These are phyloP conservation scores for Mycogone perniciosa DNA, from an alignment of 2,329 filamentous ascomycete genomes.

Conservation along the genomic window DNA sequence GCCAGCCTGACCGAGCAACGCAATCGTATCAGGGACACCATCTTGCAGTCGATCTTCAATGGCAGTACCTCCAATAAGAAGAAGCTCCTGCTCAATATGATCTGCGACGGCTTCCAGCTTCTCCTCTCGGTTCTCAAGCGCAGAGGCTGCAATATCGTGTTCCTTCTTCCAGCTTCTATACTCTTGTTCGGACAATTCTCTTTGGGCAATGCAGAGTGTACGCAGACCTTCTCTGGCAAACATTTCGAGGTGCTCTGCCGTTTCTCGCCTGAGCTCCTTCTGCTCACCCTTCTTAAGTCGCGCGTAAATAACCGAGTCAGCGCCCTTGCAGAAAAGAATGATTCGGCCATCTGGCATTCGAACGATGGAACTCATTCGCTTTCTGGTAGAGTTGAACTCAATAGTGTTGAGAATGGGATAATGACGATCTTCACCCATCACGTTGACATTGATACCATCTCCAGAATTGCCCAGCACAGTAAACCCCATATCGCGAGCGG, in stretches of 20 bases:
- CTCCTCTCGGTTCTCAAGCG: slow-evolving; percentile 81
- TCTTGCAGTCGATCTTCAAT: slow-evolving; percentile 97
- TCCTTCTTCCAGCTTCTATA: slow-evolving; percentile 80
- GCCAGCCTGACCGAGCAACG: slow-evolving; percentile 80
- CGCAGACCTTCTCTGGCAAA: slow-evolving; percentile 93
- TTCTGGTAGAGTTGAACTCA: slow-evolving; percentile 94
- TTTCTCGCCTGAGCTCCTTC: slow-evolving; percentile 70
- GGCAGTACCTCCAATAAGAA: slow-evolving; percentile 83
- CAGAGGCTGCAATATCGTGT: slow-evolving; percentile 79
- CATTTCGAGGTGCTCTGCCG: slow-evolving; percentile 92
- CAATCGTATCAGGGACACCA: slow-evolving; percentile 92
- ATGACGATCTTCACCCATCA: slow-evolving; percentile 76
- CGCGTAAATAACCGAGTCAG: slow-evolving; percentile 95
- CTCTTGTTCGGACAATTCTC: slow-evolving; percentile 71
- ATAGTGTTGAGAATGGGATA: slow-evolving; percentile 90
- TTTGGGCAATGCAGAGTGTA: slow-evolving; percentile 88
- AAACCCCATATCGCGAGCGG: slow-evolving; percentile 91
- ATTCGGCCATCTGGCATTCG: slow-evolving; percentile 89
- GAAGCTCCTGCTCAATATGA: slow-evolving; percentile 83
- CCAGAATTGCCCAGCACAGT: slow-evolving; percentile 76
- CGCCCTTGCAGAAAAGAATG: slow-evolving; percentile 91
- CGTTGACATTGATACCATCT: slow-evolving; percentile 78
- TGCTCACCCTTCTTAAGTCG: slow-evolving; percentile 82
- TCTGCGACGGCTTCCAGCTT: slow-evolving; percentile 88
- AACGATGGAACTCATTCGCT: slow-evolving; percentile 96